Percentiles rank a stretch among this genome's conserved stretches.
These are phyloP conservation scores for Porcisia hertigi DNA, from an alignment of 208 protist species.

Conservation along the genomic window DNA sequence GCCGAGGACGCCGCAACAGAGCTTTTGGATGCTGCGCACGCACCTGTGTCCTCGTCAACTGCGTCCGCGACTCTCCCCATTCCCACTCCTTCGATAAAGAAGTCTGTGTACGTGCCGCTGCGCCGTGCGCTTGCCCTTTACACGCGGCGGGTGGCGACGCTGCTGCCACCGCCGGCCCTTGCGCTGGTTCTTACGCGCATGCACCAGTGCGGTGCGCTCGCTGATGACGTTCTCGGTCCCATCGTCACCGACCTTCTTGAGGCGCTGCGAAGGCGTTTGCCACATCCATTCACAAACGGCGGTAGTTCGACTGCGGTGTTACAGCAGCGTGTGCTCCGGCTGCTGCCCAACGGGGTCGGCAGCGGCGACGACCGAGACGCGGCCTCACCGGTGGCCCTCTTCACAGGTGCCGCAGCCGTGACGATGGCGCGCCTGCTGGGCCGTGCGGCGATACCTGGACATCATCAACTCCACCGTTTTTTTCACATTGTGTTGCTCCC, in stretches of 20 bases:
- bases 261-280: background rate
- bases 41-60: background rate
- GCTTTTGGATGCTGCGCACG: background rate
- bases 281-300: background rate
- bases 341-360: slow-evolving; percentile 4
- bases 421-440: slow-evolving; percentile 62
- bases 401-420: slow-evolving; percentile 35
- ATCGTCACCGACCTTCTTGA: slow-evolving; percentile 39
- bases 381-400: slow-evolving; percentile 2
- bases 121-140: slow-evolving; percentile 62
- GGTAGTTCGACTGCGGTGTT: slow-evolving; percentile 17
- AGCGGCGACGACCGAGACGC: background rate
- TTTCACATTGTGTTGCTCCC: slow-evolving; percentile 71
- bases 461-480: slow-evolving; percentile 77
- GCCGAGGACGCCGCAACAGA: background rate
- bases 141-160: slow-evolving; percentile 34
- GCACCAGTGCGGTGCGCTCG: slow-evolving; percentile 61
- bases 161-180: slow-evolving; percentile 32
- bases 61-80: background rate
- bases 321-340: slow-evolving; percentile 19
- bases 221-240: slow-evolving; percentile 76
- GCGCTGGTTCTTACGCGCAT: slow-evolving; percentile 50
- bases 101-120: slow-evolving; percentile 26
- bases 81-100: background rate
- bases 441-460: slow-evolving; percentile 39